Percentiles rank a stretch among this genome's conserved stretches.
phyloP scores from a whole-genome alignment of 257 asterid genomes.

The Nicotiana tomentosiformis region DNA sequence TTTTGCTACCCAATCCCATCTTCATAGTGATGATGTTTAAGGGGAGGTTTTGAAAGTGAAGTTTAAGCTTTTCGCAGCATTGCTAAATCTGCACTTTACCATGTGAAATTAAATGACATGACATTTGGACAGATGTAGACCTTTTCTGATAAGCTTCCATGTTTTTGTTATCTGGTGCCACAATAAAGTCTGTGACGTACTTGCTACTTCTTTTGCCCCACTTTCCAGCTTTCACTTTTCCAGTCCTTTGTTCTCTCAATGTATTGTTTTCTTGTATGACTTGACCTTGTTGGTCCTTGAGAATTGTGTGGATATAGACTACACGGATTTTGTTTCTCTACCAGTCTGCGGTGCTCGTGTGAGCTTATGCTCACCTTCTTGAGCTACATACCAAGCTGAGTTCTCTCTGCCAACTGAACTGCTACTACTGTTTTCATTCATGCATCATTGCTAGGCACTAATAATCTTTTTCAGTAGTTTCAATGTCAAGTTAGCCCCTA shows the following conservation, averaged over 20 bases:
- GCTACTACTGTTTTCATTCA: neutral
- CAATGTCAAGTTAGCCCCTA: neutral
- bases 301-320: neutral
- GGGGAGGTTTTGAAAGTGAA: neutral
- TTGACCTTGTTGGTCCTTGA: neutral
- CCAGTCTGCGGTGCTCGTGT: neutral
- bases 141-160: neutral
- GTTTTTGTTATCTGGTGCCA: neutral
- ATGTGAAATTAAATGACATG: neutral
- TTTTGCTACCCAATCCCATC: neutral
- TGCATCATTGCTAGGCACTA: neutral
- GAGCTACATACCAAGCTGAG: neutral
- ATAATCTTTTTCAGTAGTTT: neutral
- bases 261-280: neutral
- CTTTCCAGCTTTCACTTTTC: slow-evolving; percentile 1
- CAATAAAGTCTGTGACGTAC: slow-evolving; percentile 7
- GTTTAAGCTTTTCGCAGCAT: neutral
- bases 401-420: neutral
- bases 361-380: neutral
- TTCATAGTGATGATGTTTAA: neutral
- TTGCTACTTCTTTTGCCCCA: slow-evolving; percentile 8
- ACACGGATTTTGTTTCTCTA: neutral
- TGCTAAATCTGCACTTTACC: neutral
- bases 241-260: neutral
- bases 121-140: neutral